A percentile compares a stretch with the other conserved stretches of the same genome.
Evolutionary conservation across 2,329 filamentous ascomycete species (phyloP).

Genomic region (Exutisphaerella laricina): DNA sequence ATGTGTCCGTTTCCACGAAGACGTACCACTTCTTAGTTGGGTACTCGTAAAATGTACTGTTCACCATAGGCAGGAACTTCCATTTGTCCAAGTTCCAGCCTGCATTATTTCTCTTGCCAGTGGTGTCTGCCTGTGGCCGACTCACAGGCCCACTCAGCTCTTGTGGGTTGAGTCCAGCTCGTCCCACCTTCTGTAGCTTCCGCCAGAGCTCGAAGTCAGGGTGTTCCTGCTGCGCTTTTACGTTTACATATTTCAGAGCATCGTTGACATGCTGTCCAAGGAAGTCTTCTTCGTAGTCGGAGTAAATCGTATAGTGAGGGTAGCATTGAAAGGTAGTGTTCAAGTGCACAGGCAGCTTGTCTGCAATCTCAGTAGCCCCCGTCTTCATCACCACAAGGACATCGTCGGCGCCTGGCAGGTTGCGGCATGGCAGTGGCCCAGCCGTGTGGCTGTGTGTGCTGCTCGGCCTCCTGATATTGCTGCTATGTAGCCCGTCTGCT

Average conservation of each 20-base stretch:
- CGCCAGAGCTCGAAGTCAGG: conserved; percentile 26
- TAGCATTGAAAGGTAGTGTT: conserved; percentile 34
- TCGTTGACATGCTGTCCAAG: conserved; percentile 33
- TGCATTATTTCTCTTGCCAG: conserved; percentile 18
- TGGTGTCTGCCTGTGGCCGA: conserved; percentile 5
- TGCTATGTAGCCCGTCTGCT: too few relatives aligned
- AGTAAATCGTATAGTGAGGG: conserved; percentile 34
- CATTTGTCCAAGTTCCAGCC: conserved; percentile 51
- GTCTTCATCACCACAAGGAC: conserved; percentile 49
- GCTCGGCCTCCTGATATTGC: neutral
- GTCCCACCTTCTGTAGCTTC: conserved; percentile 15
- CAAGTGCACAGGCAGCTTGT: conserved; percentile 31
- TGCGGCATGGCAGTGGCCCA: conserved; percentile 13
- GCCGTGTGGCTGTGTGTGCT: neutral
- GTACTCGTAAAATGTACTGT: conserved; percentile 36
- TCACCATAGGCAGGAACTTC: conserved; percentile 52
- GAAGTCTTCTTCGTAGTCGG: conserved; percentile 35
- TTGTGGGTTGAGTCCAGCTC: conserved; percentile 13
- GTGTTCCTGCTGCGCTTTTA: conserved; percentile 16
- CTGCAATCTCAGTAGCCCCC: conserved; percentile 30
- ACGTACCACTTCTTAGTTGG: conserved; percentile 53
- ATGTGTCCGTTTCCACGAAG: conserved; percentile 56
- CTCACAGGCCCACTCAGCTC: conserved; percentile 21
- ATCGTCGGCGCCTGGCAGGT: conserved; percentile 38
- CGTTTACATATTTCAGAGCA: conserved; percentile 22